Base-by-base conservation (phyloP, 441 rosid genomes). In the Metrosideros polymorpha region DNA sequence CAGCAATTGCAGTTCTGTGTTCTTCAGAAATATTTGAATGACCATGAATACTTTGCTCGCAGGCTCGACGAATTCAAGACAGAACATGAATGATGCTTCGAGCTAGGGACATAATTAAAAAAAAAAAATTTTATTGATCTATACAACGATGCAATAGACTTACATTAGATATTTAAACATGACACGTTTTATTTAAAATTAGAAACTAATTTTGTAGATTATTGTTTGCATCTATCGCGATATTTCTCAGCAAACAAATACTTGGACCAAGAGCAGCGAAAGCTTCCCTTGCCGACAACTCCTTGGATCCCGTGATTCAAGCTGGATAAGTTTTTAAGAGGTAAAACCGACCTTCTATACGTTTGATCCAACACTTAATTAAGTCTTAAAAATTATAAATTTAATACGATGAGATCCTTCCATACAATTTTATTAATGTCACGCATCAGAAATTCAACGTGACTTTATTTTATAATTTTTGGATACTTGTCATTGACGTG, bases 401-500 rank as follows among this genome's bases (percentile, higher is more conserved):
- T 30, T 1, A 0, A 6, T 61, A 0, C 39, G 30, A 30, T 61
- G 6, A 0, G 1, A 0, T 9, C 42, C 42, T 61, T 61, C 2
- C 22, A 7, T 15, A 5, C 39, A 30, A 61, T 61, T 61, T 30
- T 61, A 29, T 10, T 4, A 17, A 57, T 0, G 19, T 6, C 19
- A 61, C 32, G 12, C 4, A 1, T 29, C 9, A 0, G 35, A 7
- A 29, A 14, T 61, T 61, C 22, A 2, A 30, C 12, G 2, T 0
- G 39, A 42, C 10, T 30, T 30, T 1, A 6, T 2, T 14, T 7
- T 14, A 15, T 30, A 15, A 0, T 7, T 15, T 29, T 15, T 61
- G 10, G 1, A 30, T 30, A 14, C 17, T 5, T 4, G 18, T 6
- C 6, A 7, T 8, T 15, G 3, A 1, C 1, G 1, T 4, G 39